A percentile compares a stretch with the other conserved stretches of the same genome.
Conservation (phyloP, 177 flowering plant genomes). For the Vitis hybrid region DNA sequence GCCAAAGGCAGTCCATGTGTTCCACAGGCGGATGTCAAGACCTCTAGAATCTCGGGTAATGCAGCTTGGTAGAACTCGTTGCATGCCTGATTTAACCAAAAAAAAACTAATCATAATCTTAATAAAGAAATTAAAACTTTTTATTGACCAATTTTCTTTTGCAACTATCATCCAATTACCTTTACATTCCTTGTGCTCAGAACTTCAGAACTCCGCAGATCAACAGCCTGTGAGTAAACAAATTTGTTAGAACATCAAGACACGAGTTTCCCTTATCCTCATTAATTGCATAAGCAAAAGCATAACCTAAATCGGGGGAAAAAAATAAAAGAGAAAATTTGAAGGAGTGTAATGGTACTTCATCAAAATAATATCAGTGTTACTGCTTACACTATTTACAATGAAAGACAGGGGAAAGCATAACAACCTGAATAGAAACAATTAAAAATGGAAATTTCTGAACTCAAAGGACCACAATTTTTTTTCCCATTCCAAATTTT, state of each 20-base stretch:
- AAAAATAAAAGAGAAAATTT: too few relatives aligned
- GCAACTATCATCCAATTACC: constrained; percentile 37
- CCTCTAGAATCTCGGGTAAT: constrained; percentile 59
- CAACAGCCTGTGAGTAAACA: constrained; percentile 65
- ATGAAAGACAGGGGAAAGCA: neutral
- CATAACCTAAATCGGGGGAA: too few relatives aligned
- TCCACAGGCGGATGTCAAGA: constrained; percentile 56
- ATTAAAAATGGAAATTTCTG: too few relatives aligned
- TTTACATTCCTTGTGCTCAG: constrained; percentile 26
- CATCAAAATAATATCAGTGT: too few relatives aligned
- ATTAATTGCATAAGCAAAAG: too few relatives aligned
- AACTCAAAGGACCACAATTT: too few relatives aligned
- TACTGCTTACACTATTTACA: too few relatives aligned
- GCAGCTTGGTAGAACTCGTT: constrained; percentile 40
- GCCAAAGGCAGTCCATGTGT: constrained; percentile 72
- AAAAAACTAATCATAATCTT: neutral
- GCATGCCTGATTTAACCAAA: constrained; percentile 21
- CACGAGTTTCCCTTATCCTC: too few relatives aligned
- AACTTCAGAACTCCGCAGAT: constrained; percentile 64
- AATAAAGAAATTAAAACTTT: neutral
- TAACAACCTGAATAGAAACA: neutral
- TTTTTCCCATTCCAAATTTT: too few relatives aligned
- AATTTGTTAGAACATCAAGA: neutral
- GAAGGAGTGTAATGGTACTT: too few relatives aligned
- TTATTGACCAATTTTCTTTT: neutral